Conservation (phyloP, 2,329 filamentous ascomycete species). For the Dactylellina drechsleri region DNA sequence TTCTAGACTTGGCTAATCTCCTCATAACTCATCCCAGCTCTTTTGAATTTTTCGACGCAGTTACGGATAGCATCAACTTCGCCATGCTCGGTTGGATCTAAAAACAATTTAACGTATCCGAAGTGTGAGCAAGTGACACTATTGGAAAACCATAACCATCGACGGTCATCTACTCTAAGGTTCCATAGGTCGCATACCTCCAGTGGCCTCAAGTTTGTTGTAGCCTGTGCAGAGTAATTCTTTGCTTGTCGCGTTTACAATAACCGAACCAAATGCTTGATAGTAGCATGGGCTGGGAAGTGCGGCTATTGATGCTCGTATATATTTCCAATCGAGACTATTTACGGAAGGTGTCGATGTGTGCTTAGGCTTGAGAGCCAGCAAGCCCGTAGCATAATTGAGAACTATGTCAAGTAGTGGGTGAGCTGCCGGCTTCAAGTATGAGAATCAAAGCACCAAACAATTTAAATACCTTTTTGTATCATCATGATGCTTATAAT, state of each 20-base stretch:
- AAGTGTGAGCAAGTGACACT: neutral
- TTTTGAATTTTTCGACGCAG: slow-evolving; percentile 39
- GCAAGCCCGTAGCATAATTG: slow-evolving; percentile 19
- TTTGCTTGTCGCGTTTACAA: slow-evolving; percentile 38
- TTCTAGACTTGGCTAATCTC: slow-evolving; percentile 45
- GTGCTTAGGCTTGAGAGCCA: slow-evolving; percentile 17
- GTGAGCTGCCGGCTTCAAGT: neutral
- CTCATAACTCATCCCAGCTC: slow-evolving; percentile 20
- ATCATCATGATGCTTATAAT: too few relatives aligned
- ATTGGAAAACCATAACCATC: neutral
- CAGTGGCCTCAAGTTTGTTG: slow-evolving; percentile 30
- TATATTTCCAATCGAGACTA: slow-evolving; percentile 43
- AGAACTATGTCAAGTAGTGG: slow-evolving; percentile 14
- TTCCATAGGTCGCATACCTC: slow-evolving; percentile 8
- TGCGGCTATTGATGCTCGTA: slow-evolving; percentile 41
- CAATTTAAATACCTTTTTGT: too few relatives aligned
- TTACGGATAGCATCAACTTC: slow-evolving; percentile 48
- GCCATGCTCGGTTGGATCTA: slow-evolving; percentile 45
- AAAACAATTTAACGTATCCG: neutral
- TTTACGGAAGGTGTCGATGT: slow-evolving; percentile 19
- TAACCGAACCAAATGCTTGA: slow-evolving; percentile 49
- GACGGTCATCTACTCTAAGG: neutral
- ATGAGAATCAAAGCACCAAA: too few relatives aligned
- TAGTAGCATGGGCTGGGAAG: slow-evolving; percentile 45
- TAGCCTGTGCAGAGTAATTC: slow-evolving; percentile 42